phyloP scores from a whole-genome alignment of 352 stramenopile genomes.

The Lagenidium giganteum region DNA sequence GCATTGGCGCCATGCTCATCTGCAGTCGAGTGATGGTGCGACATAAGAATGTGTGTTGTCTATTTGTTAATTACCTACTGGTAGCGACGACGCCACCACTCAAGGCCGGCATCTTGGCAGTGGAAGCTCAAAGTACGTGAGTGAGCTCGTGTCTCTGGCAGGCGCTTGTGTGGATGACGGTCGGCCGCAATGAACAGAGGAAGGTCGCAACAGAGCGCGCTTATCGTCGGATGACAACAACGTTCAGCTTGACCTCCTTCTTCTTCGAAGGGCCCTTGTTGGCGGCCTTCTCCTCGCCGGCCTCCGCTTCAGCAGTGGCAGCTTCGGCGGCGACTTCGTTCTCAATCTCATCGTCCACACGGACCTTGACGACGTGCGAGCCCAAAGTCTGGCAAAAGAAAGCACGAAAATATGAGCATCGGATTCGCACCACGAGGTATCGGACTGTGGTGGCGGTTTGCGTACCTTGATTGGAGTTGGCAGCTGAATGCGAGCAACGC shows the following conservation, averaged over 20 bases:
- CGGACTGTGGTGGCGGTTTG: background rate
- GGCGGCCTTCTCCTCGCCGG: conserved; percentile 13
- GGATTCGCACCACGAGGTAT: background rate
- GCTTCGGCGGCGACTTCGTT: conserved; percentile 50
- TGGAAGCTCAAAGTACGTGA: too few relatives aligned
- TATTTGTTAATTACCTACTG: too few relatives aligned
- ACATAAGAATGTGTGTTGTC: too few relatives aligned
- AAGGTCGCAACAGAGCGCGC: too few relatives aligned
- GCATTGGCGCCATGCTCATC: conserved; percentile 10
- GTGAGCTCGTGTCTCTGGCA: too few relatives aligned
- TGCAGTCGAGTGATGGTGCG: background rate
- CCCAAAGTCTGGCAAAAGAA: conserved; percentile 43
- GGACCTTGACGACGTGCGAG: conserved; percentile 76
- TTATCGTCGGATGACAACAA: conserved; percentile 70
- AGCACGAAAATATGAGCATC: background rate
- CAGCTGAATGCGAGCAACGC: conserved; percentile 70
- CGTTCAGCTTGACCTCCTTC: conserved; percentile 62
- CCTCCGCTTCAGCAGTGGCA: conserved; percentile 16
- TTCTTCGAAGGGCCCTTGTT: conserved; percentile 66
- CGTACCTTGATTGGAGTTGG: conserved; percentile 67
- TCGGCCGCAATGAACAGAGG: too few relatives aligned
- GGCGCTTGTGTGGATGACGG: too few relatives aligned
- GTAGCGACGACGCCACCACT: too few relatives aligned
- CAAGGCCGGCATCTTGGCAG: too few relatives aligned
- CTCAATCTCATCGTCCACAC: conserved; percentile 74